Base-by-base conservation (phyloP, 106 monocot species). In the Dendrobium officinale region DNA sequence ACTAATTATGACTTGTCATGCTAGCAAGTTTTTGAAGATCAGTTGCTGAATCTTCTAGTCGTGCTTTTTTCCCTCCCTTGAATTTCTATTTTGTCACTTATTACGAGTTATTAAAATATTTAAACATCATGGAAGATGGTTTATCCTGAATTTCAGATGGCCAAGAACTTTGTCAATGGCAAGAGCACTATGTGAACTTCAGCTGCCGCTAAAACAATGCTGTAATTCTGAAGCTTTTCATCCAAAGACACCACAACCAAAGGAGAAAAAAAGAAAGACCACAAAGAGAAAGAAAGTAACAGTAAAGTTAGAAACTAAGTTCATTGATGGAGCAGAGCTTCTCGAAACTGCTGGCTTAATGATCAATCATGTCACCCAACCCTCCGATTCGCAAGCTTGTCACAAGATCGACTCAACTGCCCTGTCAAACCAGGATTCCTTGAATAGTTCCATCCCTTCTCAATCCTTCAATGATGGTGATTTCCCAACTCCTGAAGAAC, bases 121-220 rank as follows among this genome's bases (percentile, higher is more conserved):
- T 22, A 61, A 61, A 2, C 61, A 22, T 22, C 5, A 61, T 61
- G 61, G 22, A 61, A 22, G 19, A 22, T 61, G 22, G n/a, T 61
- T 61, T 61, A n/a, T 61, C 22, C 61, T 8, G n/a, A 61, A 61
- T 74, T 42, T 74, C 41, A 94, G 94, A 80, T 95, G 92, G 92
- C 42, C 90, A 72, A 92, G 95, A 70, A 90, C 90, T 78, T 77
- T 95, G 70, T 88, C 90, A 55, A 95, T 95, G 95, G 90, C 95
- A 19, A 83, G 81, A 86, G 85, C 92, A 26, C 83, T 95, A 0
- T 95, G 95, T 77, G 82, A 88, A 55, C 92, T 95, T 81, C 90
- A 92, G 51, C 78, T 64, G 81, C 86, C 88, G 77, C 72, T 90
- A 17, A 82, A 80, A 33, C 26, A 16, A 24, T 49, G 45, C 70